A percentile compares a stretch with the other conserved stretches of the same genome.
These are phyloP conservation scores for Colletotrichum sp. DNA, from an alignment of 2,329 filamentous ascomycete genomes.

Conservation along the genomic window DNA sequence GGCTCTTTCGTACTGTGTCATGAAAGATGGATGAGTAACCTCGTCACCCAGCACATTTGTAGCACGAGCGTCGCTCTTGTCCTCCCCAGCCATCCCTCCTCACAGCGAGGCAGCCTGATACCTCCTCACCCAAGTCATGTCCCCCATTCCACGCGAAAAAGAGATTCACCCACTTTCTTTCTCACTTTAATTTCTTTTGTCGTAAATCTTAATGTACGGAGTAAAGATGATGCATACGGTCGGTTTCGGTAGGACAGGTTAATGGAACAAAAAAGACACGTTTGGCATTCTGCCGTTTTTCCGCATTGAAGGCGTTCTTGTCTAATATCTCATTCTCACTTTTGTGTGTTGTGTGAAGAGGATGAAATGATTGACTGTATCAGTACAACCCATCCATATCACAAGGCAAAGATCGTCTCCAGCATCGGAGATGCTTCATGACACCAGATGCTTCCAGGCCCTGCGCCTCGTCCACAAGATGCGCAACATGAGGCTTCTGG, in stretches of 20 bases:
- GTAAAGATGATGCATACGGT: conserved; percentile 23
- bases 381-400: background rate
- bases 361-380: background rate
- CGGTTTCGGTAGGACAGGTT: conserved; percentile 18
- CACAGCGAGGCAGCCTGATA: background rate
- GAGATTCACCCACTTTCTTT: background rate
- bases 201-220: conserved; percentile 20
- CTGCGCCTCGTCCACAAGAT: background rate
- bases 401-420: background rate
- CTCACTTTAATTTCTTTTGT: conserved; percentile 20
- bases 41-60: background rate
- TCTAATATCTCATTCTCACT: background rate
- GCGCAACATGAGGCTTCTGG: background rate
- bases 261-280: conserved; percentile 15
- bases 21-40: background rate
- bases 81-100: background rate
- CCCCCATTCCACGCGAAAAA: background rate
- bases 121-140: background rate
- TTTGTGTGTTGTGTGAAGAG: background rate
- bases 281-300: background rate
- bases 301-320: background rate
- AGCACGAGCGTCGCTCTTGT: background rate
- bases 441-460: background rate
- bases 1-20: background rate
- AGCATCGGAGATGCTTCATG: background rate